Conservation (phyloP, 2,329 filamentous ascomycete species). For the Tolypocladium sp. region DNA sequence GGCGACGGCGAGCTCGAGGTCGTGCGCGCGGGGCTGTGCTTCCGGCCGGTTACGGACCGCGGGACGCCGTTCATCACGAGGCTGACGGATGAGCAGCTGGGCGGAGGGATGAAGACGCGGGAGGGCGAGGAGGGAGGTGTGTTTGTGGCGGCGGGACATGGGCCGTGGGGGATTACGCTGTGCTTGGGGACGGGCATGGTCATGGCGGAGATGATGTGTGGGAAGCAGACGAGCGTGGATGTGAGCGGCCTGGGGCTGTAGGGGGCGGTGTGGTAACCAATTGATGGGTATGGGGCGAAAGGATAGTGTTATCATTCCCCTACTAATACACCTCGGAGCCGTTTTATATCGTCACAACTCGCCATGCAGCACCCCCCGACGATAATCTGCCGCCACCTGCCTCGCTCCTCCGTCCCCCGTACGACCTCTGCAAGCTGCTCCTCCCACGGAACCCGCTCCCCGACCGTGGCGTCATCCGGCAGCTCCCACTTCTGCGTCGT, state of each 20-base stretch:
- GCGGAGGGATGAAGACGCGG: conserved; percentile 32
- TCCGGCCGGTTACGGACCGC: conserved; percentile 57
- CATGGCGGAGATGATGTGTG: conserved; percentile 60
- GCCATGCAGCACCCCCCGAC: conserved; percentile 47
- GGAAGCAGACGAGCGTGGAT: conserved; percentile 47
- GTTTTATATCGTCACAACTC: conserved; percentile 23
- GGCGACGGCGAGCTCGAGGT: conserved; percentile 47
- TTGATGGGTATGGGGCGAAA: background rate
- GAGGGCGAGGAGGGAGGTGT: conserved; percentile 48
- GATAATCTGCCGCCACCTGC: conserved; percentile 34
- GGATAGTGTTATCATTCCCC: background rate
- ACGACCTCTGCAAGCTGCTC: conserved; percentile 32
- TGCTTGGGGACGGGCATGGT: conserved; percentile 61
- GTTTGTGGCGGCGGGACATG: conserved; percentile 63
- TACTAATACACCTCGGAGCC: conserved; percentile 12
- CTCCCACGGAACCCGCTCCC: conserved; percentile 32
- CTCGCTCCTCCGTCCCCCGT: conserved; percentile 20
- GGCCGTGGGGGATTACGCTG: conserved; percentile 63
- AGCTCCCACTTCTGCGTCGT: conserved; percentile 50
- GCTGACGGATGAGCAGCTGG: conserved; percentile 47
- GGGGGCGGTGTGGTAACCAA: background rate
- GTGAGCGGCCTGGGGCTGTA: conserved; percentile 21
- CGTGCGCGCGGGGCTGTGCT: conserved; percentile 59
- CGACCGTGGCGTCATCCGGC: conserved; percentile 14
- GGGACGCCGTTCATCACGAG: conserved; percentile 56